Evolutionary conservation across 805 yeast species (phyloP).

Genomic region (Candida piceae): DNA sequence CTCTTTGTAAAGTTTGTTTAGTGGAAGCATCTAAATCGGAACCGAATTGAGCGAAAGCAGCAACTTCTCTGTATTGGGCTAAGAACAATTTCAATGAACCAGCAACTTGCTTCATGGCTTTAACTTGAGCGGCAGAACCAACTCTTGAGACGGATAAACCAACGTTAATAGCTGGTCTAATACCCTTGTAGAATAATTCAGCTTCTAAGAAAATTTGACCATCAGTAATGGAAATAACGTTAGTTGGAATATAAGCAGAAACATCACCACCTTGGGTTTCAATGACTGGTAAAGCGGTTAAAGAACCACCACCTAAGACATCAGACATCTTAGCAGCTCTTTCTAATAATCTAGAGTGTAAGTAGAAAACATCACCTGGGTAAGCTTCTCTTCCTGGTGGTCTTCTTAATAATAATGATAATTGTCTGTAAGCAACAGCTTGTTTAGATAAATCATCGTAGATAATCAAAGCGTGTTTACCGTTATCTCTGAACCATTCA

Average conservation of each 20-base stretch:
- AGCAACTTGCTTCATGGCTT: slow-evolving; percentile 99
- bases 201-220: too few relatives aligned
- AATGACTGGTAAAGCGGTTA: too few relatives aligned
- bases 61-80: slow-evolving; percentile 99
- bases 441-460: slow-evolving; percentile 98
- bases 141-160: slow-evolving; percentile 99
- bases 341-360: too few relatives aligned
- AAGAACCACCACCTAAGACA: too few relatives aligned
- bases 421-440: slow-evolving; percentile 99
- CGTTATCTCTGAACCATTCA: slow-evolving; percentile 99
- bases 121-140: slow-evolving; percentile 99
- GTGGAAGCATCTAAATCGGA: slow-evolving; percentile 99
- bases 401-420: slow-evolving; percentile 94
- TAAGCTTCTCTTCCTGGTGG: slow-evolving; percentile 98
- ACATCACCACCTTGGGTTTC: too few relatives aligned
- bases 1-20: slow-evolving; percentile 97
- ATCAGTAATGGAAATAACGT: too few relatives aligned
- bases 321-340: too few relatives aligned
- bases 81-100: slow-evolving; percentile 99
- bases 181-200: slow-evolving; percentile 99
- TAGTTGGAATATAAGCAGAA: too few relatives aligned
- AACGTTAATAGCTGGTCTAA: slow-evolving; percentile 99
- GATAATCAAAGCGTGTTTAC: slow-evolving; percentile 94
- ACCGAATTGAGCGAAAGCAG: slow-evolving; percentile 99
- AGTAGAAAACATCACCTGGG: too few relatives aligned